These are phyloP conservation scores for Alternaria sp. DNA, from an alignment of 2,329 filamentous ascomycete species.

Conservation along the genomic window DNA sequence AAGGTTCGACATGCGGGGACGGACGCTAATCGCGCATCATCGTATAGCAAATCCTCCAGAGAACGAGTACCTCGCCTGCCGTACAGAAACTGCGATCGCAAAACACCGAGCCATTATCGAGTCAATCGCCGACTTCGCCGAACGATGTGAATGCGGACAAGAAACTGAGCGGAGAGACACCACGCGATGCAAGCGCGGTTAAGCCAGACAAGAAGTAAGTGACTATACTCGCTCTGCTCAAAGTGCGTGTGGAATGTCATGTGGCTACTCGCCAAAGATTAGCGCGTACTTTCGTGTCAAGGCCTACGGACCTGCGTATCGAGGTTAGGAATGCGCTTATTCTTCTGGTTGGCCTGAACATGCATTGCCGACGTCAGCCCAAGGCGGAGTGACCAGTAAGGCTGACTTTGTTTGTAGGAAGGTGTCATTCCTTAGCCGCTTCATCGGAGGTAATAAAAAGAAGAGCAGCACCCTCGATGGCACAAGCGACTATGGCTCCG, in stretches of 20 bases:
- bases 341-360: conserved; percentile 17
- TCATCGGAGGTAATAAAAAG: conserved; percentile 78
- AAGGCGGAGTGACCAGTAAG: conserved; percentile 31
- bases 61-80: conserved; percentile 70
- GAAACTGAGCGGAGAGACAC: conserved; percentile 40
- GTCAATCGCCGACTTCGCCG: conserved; percentile 42
- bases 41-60: conserved; percentile 65
- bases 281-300: conserved; percentile 9
- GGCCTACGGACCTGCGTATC: conserved; percentile 6
- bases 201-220: conserved; percentile 53
- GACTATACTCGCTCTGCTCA: conserved; percentile 7
- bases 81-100: conserved; percentile 65
- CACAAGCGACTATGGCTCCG: conserved; percentile 71
- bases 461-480: conserved; percentile 65
- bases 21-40: conserved; percentile 24
- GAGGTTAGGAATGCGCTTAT: conserved; percentile 1
- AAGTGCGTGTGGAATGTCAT: not conserved
- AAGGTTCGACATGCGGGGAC: conserved; percentile 6
- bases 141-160: conserved; percentile 62
- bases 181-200: conserved; percentile 32
- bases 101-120: conserved; percentile 48
- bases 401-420: conserved; percentile 66
- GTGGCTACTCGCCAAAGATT: not conserved
- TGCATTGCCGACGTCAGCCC: conserved; percentile 44
- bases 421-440: conserved; percentile 87